Conservation (phyloP, 805 yeast species). For the Kazachstania africana region DNA sequence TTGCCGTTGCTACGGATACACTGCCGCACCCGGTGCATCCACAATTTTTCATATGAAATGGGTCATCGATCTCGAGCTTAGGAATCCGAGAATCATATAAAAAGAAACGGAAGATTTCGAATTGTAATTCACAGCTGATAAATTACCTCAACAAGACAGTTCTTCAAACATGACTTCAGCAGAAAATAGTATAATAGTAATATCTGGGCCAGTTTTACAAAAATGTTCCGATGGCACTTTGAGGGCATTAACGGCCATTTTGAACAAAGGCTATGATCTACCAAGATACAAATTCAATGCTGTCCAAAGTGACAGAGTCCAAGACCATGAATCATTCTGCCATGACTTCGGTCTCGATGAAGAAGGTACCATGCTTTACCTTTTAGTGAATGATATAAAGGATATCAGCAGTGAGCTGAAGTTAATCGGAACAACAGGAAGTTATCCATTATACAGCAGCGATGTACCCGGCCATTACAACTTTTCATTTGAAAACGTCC, state of each 20-base stretch:
- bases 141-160: too few species aligned
- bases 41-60: too few species aligned
- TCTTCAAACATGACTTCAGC: background rate
- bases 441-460: background rate
- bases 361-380: background rate
- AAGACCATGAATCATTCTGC: background rate
- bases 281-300: background rate
- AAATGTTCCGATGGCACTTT: background rate
- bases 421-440: background rate
- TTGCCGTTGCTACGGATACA: too few species aligned
- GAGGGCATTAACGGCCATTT: background rate
- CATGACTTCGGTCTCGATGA: background rate
- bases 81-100: too few species aligned
- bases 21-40: too few species aligned
- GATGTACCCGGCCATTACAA: background rate
- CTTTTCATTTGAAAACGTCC: conserved; percentile 5
- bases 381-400: background rate
- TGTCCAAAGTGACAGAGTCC: background rate
- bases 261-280: background rate
- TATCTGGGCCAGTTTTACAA: background rate
- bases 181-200: background rate
- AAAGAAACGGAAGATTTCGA: too few species aligned
- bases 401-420: background rate
- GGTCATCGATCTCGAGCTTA: too few species aligned
- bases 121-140: too few species aligned